Conservation (phyloP, 192 early-diverging fungal species). For the Coemansia sp. region DNA sequence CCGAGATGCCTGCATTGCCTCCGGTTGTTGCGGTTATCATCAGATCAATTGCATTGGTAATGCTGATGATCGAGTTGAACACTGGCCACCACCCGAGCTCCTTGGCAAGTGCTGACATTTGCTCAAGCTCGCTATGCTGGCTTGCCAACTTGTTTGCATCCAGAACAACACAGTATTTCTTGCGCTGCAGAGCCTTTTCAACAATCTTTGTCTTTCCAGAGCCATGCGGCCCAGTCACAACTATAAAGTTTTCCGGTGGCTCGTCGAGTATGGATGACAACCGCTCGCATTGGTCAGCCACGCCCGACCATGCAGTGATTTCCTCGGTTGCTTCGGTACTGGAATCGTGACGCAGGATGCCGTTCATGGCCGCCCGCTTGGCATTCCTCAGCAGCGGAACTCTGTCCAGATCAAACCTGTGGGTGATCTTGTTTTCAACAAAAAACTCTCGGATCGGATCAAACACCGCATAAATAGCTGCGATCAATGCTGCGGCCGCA, state of each 20-base stretch:
- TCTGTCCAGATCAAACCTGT: slow-evolving; percentile 66
- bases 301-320: slow-evolving; percentile 45
- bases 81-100: slow-evolving; percentile 93
- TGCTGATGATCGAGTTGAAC: slow-evolving; percentile 75
- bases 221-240: slow-evolving; percentile 84
- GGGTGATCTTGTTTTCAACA: slow-evolving; percentile 81
- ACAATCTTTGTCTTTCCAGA: slow-evolving; percentile 79
- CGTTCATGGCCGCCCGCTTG: slow-evolving; percentile 35
- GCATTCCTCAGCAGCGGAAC: slow-evolving; percentile 42
- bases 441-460: slow-evolving; percentile 91
- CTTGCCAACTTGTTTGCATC: slow-evolving; percentile 76
- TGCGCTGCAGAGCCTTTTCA: slow-evolving; percentile 64
- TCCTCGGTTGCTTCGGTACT: slow-evolving; percentile 15
- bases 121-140: slow-evolving; percentile 68
- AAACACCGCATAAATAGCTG: slow-evolving; percentile 78
- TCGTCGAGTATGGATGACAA: slow-evolving; percentile 55
- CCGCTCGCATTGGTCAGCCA: slow-evolving; percentile 36
- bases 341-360: slow-evolving; percentile 24
- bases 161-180: slow-evolving; percentile 76
- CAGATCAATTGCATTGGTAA: slow-evolving; percentile 77
- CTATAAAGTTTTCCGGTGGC: slow-evolving; percentile 74
- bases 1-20: slow-evolving; percentile 79
- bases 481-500: slow-evolving; percentile 68
- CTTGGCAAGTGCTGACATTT: slow-evolving; percentile 73
- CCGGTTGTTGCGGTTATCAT: slow-evolving; percentile 87